Base-by-base conservation (phyloP, 2,329 filamentous ascomycete species). In the Tolypocladium ophioglossoides region DNA sequence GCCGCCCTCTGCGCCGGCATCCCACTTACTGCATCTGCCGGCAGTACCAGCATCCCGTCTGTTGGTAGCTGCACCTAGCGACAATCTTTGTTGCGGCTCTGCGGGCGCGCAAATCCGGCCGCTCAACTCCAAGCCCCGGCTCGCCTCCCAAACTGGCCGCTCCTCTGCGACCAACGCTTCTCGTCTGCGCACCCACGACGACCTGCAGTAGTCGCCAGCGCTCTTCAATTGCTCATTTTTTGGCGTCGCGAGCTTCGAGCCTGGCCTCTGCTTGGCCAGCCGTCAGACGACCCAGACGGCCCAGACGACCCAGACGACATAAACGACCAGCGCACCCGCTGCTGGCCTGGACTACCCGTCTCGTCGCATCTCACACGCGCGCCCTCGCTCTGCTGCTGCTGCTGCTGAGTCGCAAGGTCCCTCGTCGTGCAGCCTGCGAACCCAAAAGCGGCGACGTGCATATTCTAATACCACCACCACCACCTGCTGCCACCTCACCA, bases 391-490 rank as follows among this genome's bases (percentile, higher is more conserved):
- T 38, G 32, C 49, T 18, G n/a, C 38, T 18, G n/a, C 38, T 51
- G 41, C 53, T 44, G 49, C 52, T 35, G 30, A 39, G 35, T 32
- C 34, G 20, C 49, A 16, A 51, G 38, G 30, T 40, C 38, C 52
- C 47, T 53, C 51, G 46, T 30, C 41, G 47, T 51, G 53, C 55
- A 53, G 52, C 52, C 48, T 47, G 30, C 53, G 46, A 30, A 53
- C 59, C 66, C 63, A 24, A 66, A 68, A 67, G 57, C 59, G 67
- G 66, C 64, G 61, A 67, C 65, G 56, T 68, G 66, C 66, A 68
- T 67, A 66, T 59, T 14, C 18, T 20, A 41, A 55, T 52, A 55
- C 55, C 60, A 56, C 52, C 52, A 56, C 52, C 52, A 52, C 55
- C 64, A 61, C 59, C 60, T 61, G 58, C 52, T 53, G 58, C 58